Conservation (phyloP, 306 rosid species). For the Cucurbita argyrosperma region DNA sequence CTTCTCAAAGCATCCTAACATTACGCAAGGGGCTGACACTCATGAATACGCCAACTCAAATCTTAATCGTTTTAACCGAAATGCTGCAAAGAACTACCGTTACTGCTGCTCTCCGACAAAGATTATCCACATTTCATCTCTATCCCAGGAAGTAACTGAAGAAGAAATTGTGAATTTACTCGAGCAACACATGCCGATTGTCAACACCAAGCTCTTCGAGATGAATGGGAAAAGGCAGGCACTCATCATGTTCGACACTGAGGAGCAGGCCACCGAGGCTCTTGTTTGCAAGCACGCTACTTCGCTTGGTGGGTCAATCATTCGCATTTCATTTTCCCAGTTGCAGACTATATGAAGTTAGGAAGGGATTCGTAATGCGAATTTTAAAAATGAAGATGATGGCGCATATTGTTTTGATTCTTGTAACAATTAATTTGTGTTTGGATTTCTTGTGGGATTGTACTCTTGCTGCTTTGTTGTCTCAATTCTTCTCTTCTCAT, state of each 20-base stretch:
- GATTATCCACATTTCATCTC: conserved; percentile 88
- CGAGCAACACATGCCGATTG: conserved; percentile 67
- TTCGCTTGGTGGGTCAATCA: conserved; percentile 51
- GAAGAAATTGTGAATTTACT: conserved; percentile 70
- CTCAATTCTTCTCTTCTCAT: conserved; percentile 22
- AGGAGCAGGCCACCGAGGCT: conserved; percentile 96
- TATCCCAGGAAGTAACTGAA: conserved; percentile 72
- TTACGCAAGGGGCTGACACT: conserved; percentile 89
- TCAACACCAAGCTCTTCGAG: conserved; percentile 75
- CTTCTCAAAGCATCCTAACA: conserved; percentile 80
- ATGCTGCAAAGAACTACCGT: conserved; percentile 95
- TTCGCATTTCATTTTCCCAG: conserved; percentile 95
- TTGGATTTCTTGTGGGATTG: background rate
- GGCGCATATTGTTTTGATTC: conserved; percentile 23
- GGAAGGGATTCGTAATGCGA: conserved; percentile 25
- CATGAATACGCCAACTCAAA: conserved; percentile 75
- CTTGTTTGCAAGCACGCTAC: conserved; percentile 95
- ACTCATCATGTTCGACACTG: conserved; percentile 70
- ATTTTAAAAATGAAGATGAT: conserved; percentile 36
- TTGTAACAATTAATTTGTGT: conserved; percentile 37
- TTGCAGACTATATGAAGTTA: conserved; percentile 47
- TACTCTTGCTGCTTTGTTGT: conserved; percentile 15
- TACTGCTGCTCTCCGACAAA: conserved; percentile 96
- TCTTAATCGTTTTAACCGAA: conserved; percentile 95
- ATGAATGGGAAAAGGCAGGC: conserved; percentile 99